These are phyloP conservation scores for Penicillium chermesinum DNA, from an alignment of 495 filamentous ascomycete genomes.

Conservation along the genomic window DNA sequence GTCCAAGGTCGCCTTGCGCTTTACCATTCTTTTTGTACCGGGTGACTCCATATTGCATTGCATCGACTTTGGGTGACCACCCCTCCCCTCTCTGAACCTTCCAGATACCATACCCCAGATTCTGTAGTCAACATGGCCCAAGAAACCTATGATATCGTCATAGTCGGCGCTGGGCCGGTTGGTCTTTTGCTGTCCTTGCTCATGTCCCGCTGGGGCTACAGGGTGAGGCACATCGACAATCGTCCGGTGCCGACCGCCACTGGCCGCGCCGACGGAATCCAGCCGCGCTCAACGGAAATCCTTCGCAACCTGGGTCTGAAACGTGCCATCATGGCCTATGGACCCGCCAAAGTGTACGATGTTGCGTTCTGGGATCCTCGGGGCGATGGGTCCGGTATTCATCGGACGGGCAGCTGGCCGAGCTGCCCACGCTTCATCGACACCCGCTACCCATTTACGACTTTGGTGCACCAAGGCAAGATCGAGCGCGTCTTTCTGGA, in stretches of 20 bases:
- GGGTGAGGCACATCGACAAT: slow-evolving; percentile 65
- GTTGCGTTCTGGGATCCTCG: slow-evolving; percentile 63
- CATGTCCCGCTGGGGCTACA: slow-evolving; percentile 64
- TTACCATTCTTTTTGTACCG: neutral
- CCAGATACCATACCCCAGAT: neutral
- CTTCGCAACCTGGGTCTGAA: slow-evolving; percentile 62
- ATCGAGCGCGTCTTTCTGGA: slow-evolving; percentile 62
- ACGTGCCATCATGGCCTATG: slow-evolving; percentile 57
- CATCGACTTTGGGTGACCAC: neutral
- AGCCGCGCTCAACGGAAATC: slow-evolving; percentile 65
- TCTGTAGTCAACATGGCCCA: slow-evolving; percentile 31
- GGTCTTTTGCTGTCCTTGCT: slow-evolving; percentile 82
- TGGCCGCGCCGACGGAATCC: slow-evolving; percentile 72
- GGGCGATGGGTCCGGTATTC: slow-evolving; percentile 47
- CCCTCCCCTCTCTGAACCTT: neutral
- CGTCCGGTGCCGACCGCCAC: slow-evolving; percentile 57
- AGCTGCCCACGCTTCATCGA: slow-evolving; percentile 62
- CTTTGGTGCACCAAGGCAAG: slow-evolving; percentile 59
- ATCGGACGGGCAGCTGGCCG: slow-evolving; percentile 57
- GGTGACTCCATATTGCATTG: neutral
- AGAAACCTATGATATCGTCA: slow-evolving; percentile 67
- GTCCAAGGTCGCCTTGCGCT: slow-evolving; percentile 7
- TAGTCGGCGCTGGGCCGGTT: slow-evolving; percentile 85
- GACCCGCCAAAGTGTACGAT: slow-evolving; percentile 62
- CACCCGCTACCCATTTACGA: slow-evolving; percentile 62